Conservation (phyloP, 192 early-diverging fungal genomes). For the Coemansia sp. region DNA sequence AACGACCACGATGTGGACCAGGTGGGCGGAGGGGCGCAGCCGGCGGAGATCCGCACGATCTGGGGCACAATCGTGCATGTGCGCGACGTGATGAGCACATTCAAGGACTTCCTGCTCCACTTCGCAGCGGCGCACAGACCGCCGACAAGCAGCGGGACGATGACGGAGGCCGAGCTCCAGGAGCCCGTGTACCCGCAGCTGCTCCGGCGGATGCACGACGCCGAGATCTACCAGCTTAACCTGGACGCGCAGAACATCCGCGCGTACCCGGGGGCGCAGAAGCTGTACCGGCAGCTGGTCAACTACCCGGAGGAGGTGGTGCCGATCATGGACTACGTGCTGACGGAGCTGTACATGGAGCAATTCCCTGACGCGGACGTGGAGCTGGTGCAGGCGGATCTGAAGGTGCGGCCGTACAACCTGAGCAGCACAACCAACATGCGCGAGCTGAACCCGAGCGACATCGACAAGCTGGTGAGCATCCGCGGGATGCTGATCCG, state of each 20-base stretch:
- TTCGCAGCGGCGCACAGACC: slow-evolving; percentile 65
- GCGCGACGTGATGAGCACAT: slow-evolving; percentile 74
- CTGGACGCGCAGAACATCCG: slow-evolving; percentile 85
- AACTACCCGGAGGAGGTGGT: slow-evolving; percentile 97
- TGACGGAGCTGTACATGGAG: slow-evolving; percentile 73
- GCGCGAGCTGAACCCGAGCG: slow-evolving; percentile 92
- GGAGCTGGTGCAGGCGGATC: slow-evolving; percentile 59
- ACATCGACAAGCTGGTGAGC: slow-evolving; percentile 96
- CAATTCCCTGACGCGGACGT: slow-evolving; percentile 64
- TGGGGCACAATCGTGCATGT: slow-evolving; percentile 96
- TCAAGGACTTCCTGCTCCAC: slow-evolving; percentile 78
- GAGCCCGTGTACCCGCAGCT: slow-evolving; percentile 77
- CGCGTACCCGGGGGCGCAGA: slow-evolving; percentile 60
- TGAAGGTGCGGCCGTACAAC: slow-evolving; percentile 86
- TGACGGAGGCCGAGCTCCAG: slow-evolving; percentile 52
- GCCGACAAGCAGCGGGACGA: slow-evolving; percentile 16
- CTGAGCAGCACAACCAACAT: slow-evolving; percentile 77
- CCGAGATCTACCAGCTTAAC: slow-evolving; percentile 74
- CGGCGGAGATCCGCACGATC: slow-evolving; percentile 62
- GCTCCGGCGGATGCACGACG: slow-evolving; percentile 70
- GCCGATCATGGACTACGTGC: slow-evolving; percentile 87
- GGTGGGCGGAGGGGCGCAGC: neutral
- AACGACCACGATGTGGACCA: slow-evolving; percentile 7
- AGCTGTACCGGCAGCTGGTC: slow-evolving; percentile 80
- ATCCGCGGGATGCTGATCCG: slow-evolving; percentile 95